Conservation (phyloP, 495 filamentous ascomycete species). For the Annulohypoxylon bovei region DNA sequence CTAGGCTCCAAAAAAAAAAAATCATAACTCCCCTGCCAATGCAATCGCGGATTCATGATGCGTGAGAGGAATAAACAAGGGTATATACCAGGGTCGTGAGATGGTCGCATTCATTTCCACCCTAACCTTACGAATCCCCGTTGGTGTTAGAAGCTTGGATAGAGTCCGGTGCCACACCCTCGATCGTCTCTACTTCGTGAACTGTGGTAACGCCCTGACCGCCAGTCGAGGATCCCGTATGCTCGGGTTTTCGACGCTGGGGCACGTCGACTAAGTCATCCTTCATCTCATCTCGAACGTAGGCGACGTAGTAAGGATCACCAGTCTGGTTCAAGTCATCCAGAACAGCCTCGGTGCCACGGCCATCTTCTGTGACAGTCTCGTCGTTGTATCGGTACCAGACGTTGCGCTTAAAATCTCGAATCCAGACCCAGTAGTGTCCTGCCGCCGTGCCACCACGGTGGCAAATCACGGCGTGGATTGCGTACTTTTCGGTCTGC, state of each 20-base stretch:
- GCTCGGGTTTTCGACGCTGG: slow-evolving; percentile 30
- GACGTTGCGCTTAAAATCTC: slow-evolving; percentile 79
- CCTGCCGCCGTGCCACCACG: slow-evolving; percentile 72
- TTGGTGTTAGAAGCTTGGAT: not conserved
- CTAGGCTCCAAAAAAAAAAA: not conserved
- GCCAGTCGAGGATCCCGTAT: not conserved
- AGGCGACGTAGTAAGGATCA: slow-evolving; percentile 91
- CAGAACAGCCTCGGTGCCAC: slow-evolving; percentile 67
- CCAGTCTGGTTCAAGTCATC: slow-evolving; percentile 66
- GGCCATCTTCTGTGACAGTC: slow-evolving; percentile 71
- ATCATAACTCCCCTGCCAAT: slow-evolving; percentile 27
- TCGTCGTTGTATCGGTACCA: slow-evolving; percentile 98
- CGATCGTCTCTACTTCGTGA: slow-evolving; percentile 35
- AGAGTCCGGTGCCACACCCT: slow-evolving; percentile 13
- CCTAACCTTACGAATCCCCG: not conserved
- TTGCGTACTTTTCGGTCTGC: slow-evolving; percentile 73
- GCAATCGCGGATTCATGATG: slow-evolving; percentile 8
- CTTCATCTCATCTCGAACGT: slow-evolving; percentile 73
- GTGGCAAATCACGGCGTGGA: slow-evolving; percentile 94
- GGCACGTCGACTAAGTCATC: slow-evolving; percentile 67
- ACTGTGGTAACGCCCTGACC: not conserved
- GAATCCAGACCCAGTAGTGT: slow-evolving; percentile 98
- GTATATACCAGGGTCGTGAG: not conserved
- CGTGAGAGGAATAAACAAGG: not conserved
- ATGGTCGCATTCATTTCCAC: not conserved